These are phyloP conservation scores for Carex arenaria DNA, from an alignment of 202 grass and related monocot genomes.

Conservation along the genomic window DNA sequence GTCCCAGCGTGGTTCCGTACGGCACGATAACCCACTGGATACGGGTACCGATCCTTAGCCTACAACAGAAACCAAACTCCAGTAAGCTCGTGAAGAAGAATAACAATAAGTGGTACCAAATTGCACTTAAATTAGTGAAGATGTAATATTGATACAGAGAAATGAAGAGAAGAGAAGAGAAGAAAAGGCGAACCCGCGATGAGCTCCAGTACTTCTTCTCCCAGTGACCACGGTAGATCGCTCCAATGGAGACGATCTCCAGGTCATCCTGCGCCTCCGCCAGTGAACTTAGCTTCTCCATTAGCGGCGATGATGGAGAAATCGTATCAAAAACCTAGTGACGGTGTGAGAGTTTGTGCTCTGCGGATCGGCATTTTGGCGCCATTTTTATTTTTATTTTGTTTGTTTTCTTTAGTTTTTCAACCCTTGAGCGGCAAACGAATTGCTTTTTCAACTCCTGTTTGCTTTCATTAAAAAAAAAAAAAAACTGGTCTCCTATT, in stretches of 20 bases:
- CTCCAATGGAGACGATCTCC: slow-evolving; percentile 58
- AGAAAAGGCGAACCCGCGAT: slow-evolving; percentile 49
- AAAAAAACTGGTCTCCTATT: no score
- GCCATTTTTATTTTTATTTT: background rate
- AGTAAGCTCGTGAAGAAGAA: slow-evolving; percentile 6
- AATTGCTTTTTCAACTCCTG: background rate
- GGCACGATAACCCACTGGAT: slow-evolving; percentile 66
- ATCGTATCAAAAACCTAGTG: background rate
- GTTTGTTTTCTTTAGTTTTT: no score
- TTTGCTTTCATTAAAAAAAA: no score
- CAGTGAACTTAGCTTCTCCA: slow-evolving; percentile 21
- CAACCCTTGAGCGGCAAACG: background rate
- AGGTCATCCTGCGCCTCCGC: slow-evolving; percentile 40
- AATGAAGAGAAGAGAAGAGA: background rate
- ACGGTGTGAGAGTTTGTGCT: background rate
- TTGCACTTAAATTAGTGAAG: background rate
- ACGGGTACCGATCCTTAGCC: slow-evolving; percentile 81
- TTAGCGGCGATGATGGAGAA: background rate
- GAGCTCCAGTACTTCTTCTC: slow-evolving; percentile 94
- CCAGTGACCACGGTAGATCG: slow-evolving; percentile 57
- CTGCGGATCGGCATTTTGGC: background rate
- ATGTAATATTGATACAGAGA: background rate
- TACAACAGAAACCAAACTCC: slow-evolving; percentile 17
- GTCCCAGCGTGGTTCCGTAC: slow-evolving; percentile 50
- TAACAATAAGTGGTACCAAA: background rate